Percentiles rank a stretch among this genome's conserved stretches.
Evolutionary conservation across 306 rosid genomes (phyloP).

Genomic region (Fagus crenata): DNA sequence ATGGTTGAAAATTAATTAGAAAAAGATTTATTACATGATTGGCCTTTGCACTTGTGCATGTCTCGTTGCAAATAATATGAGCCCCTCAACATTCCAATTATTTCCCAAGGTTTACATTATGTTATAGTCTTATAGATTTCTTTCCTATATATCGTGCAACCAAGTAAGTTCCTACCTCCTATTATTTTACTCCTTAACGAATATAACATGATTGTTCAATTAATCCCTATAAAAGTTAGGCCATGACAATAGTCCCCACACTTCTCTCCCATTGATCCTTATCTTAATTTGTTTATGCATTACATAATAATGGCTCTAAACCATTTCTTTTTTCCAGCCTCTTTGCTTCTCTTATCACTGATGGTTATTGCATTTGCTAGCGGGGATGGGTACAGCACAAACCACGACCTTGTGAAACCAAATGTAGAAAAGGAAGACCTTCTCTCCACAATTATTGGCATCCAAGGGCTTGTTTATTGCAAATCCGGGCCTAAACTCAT

Average conservation of each 20-base stretch:
- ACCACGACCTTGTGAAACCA: slow-evolving; percentile 18
- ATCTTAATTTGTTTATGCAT: background rate
- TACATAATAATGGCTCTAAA: slow-evolving; percentile 20
- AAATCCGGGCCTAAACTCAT: slow-evolving; percentile 41
- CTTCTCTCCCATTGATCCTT: too few relatives aligned
- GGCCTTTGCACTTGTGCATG: background rate
- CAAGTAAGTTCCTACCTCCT: slow-evolving; percentile 6
- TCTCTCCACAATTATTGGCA: slow-evolving; percentile 37
- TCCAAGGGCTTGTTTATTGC: slow-evolving; percentile 66
- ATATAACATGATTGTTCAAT: background rate
- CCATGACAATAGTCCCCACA: background rate
- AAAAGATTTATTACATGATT: background rate
- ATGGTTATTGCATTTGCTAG: slow-evolving; percentile 20
- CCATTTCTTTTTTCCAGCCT: slow-evolving; percentile 18
- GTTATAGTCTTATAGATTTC: too few relatives aligned
- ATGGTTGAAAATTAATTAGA: background rate
- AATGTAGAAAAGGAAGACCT: slow-evolving; percentile 24
- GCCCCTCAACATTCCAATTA: background rate
- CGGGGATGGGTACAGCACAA: slow-evolving; percentile 12
- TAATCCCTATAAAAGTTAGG: slow-evolving; percentile 2
- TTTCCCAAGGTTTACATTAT: background rate
- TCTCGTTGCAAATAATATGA: background rate
- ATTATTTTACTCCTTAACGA: background rate
- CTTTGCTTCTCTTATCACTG: slow-evolving; percentile 15
- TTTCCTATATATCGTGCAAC: slow-evolving; percentile 23